Conservation (phyloP, 345 rosid species). For the Gossypium thurberi region DNA sequence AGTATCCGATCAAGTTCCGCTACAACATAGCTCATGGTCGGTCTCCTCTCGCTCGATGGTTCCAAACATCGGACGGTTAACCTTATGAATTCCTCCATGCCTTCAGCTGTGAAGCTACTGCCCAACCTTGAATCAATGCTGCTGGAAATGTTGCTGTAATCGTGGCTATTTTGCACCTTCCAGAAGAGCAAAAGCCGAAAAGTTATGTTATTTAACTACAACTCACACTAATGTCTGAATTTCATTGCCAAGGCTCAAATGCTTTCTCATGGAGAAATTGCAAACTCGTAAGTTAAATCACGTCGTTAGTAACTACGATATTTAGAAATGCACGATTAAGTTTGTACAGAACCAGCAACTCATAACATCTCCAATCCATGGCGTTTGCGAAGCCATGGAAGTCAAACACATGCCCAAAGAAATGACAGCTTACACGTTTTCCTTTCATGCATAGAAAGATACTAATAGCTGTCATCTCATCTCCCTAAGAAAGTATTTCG, state of each 20-base stretch:
- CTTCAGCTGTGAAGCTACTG: slow-evolving; percentile 67
- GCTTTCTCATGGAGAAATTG: neutral
- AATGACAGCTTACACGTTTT: neutral
- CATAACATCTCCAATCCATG: too few relatives aligned
- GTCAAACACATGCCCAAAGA: neutral
- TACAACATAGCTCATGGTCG: slow-evolving; percentile 61
- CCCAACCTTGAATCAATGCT: slow-evolving; percentile 67
- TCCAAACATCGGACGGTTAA: slow-evolving; percentile 53
- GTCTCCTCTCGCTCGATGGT: slow-evolving; percentile 75
- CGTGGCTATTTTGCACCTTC: slow-evolving; percentile 58
- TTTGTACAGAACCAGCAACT: neutral
- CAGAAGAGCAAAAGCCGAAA: neutral
- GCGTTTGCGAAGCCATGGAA: neutral
- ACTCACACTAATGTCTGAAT: neutral
- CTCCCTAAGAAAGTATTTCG: neutral
- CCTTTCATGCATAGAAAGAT: neutral
- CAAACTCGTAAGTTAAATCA: neutral
- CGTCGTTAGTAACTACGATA: neutral
- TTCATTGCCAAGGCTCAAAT: neutral
- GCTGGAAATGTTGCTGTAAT: slow-evolving; percentile 38
- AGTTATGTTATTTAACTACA: neutral
- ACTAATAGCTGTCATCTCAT: neutral
- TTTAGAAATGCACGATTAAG: neutral
- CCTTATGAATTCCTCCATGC: slow-evolving; percentile 66
- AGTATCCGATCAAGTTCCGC: slow-evolving; percentile 68